Percentiles rank a stretch among this genome's conserved stretches.
These are phyloP conservation scores for Hippophae rhamnoides DNA, from an alignment of 306 rosid genomes.

Conservation along the genomic window DNA sequence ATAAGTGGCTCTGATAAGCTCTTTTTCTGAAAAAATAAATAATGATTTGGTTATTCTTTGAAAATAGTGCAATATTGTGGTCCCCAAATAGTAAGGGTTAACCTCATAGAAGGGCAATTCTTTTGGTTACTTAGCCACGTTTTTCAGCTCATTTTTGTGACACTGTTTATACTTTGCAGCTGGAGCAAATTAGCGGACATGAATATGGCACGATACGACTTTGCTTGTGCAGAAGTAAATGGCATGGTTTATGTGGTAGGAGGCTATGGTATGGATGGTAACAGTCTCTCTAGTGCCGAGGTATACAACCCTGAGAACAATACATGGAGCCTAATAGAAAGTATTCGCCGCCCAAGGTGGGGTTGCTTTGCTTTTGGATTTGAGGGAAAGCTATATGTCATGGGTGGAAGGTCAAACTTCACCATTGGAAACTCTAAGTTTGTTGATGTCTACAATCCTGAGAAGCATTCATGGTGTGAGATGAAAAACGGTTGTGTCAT, in stretches of 20 bases:
- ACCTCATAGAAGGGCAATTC: background rate
- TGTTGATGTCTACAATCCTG: conserved; percentile 68
- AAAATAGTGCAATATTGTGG: no score
- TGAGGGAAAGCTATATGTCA: conserved; percentile 83
- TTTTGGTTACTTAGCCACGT: background rate
- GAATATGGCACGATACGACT: conserved; percentile 73
- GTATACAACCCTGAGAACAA: conserved; percentile 56
- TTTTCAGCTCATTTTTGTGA: conserved; percentile 10
- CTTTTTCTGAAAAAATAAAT: no score
- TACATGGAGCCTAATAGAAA: conserved; percentile 65
- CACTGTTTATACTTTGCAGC: conserved; percentile 35
- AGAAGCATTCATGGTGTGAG: conserved; percentile 65
- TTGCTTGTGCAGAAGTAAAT: conserved; percentile 75
- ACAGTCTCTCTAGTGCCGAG: conserved; percentile 74
- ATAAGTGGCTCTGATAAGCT: no score
- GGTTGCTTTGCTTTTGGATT: conserved; percentile 92
- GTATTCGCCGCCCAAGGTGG: conserved; percentile 87
- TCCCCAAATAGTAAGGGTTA: background rate
- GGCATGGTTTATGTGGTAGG: conserved; percentile 87
- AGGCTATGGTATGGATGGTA: conserved; percentile 58
- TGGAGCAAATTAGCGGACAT: conserved; percentile 59
- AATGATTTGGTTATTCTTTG: no score
- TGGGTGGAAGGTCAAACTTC: conserved; percentile 96
- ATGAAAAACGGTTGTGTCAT: conserved; percentile 95
- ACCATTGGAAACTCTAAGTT: conserved; percentile 87